Percentiles rank a stretch among this genome's conserved stretches.
phyloP scores from a whole-genome alignment of 176 grass and related monocot species.

The Cenchrus fungigraminus region DNA sequence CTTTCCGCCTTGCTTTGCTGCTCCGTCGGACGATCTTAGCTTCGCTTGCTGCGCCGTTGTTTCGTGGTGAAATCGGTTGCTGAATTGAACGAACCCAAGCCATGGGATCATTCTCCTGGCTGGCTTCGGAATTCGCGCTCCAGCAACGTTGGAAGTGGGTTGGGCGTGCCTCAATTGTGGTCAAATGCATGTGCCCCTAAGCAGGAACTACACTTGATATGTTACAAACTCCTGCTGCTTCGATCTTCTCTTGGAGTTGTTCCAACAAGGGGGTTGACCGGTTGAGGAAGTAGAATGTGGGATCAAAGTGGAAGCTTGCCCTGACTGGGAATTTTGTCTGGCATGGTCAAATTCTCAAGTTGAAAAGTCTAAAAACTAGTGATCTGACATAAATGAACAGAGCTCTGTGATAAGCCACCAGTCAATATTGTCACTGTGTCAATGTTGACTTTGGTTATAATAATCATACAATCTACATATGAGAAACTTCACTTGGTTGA shows the following conservation, averaged over 20 bases:
- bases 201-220: not conserved
- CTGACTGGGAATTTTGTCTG: not conserved
- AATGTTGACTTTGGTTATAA: not conserved
- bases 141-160: not conserved
- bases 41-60: not conserved
- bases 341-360: not conserved
- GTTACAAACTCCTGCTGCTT: not conserved
- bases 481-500: not conserved
- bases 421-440: not conserved
- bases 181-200: constrained; percentile 1
- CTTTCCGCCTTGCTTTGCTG: too few relatives aligned
- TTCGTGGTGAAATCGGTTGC: not conserved
- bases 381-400: not conserved
- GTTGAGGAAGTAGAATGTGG: not conserved
- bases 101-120: not conserved
- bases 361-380: not conserved
- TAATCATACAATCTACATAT: not conserved
- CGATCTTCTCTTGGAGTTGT: not conserved
- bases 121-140: not conserved
- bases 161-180: not conserved
- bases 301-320: not conserved
- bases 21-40: constrained; percentile 1
- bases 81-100: not conserved
- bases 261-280: not conserved
- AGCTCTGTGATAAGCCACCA: not conserved